Conservation (phyloP, 345 rosid genomes). For the Aegle marmelos region DNA sequence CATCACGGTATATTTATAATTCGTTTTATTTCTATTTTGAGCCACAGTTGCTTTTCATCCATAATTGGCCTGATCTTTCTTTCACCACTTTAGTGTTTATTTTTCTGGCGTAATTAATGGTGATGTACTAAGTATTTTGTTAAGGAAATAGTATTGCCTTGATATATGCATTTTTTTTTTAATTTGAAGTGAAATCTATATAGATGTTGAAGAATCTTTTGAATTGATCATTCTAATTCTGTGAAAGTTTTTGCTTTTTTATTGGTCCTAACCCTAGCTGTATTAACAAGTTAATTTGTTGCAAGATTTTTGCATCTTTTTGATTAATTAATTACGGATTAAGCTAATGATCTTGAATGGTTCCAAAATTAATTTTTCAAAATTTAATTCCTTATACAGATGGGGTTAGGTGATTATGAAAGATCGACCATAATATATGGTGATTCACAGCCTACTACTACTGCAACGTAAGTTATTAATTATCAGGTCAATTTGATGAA, state of each 20-base stretch:
- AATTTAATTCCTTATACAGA: constrained; percentile 37
- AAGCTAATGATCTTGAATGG: neutral
- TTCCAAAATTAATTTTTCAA: neutral
- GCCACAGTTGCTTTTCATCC: neutral
- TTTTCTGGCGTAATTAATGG: constrained; percentile 8
- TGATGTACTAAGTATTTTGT: neutral
- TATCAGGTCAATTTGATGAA: neutral
- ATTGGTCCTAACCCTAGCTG: constrained; percentile 17
- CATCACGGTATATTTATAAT: constrained; percentile 45
- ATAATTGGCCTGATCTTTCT: constrained; percentile 13
- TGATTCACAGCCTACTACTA: constrained; percentile 47
- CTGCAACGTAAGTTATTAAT: constrained; percentile 45
- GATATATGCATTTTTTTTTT: neutral
- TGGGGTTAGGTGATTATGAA: constrained; percentile 63
- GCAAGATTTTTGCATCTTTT: neutral
- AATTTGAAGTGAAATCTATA: neutral
- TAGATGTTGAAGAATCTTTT: neutral
- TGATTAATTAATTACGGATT: neutral
- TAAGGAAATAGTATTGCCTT: neutral
- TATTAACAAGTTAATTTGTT: neutral
- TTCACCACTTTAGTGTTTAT: constrained; percentile 8
- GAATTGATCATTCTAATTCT: neutral
- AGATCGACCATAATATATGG: constrained; percentile 56
- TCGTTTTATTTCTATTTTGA: neutral
- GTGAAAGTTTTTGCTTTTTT: neutral